Evolutionary conservation across 2,329 filamentous ascomycete genomes (phyloP), one percentile per base, ranked within the genome.

Genomic region (Aspergillus vadensis): DNA sequence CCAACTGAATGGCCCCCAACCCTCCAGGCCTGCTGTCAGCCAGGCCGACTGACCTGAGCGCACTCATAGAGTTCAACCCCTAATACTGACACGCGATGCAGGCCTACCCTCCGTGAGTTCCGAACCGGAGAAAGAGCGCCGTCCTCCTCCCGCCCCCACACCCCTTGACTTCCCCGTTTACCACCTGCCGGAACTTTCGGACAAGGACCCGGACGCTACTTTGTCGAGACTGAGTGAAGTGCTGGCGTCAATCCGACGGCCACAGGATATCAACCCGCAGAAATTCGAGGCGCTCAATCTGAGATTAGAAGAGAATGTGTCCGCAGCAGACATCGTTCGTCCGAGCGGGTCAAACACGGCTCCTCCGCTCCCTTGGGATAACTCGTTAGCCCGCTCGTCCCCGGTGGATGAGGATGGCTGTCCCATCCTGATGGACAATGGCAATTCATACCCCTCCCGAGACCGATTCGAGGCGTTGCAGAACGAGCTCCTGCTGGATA

Each of bases 141-240:
- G 72, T 47, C 81, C 83, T 41, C 84, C 84, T 49, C 70, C 81
- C 36, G 72, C 71, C 60, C 79, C 83, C 36, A 82, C 79, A 25
- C 78, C 79, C 19, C 75, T 85, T 50, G 82, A 82, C 56, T 85
- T 86, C 65, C 84, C 84, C 32, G 69, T 70, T 56, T 80, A 82
- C 62, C 66, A 71, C 27, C 77, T 80, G 36, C 75, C 77, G 63
- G 70, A 67, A 65, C 70, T 68, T n/a, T 52, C 68, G 38, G 61
- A 67, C 8, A 57, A 74, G 61, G 77, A 77, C 68, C 70, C 70
- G 10, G 67, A 74, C 47, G 68, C 70, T 9, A 72, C 74, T 63
- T 66, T 80, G 68, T 65, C 69, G 47, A 67, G 70, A n/a, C 73
- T 81, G 14, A 74, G 83, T 51, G 69, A 76, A 57, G 67, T 76